Base-by-base conservation (phyloP, 1,284 basidiomycete species). In the Ceratorhiza oryzae-sativae region DNA sequence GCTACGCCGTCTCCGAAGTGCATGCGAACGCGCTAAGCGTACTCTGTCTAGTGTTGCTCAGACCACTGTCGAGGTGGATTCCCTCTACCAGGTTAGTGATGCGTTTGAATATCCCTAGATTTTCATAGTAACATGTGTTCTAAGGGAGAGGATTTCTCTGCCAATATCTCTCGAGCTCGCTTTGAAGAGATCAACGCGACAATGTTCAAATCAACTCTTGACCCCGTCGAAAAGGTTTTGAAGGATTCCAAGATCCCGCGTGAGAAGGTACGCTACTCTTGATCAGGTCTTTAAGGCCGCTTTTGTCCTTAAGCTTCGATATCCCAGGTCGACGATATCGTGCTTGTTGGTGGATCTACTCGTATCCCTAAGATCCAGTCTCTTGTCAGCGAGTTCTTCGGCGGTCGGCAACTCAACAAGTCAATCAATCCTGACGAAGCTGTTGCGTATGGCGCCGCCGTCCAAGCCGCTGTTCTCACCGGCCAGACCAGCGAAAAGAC, bases 361-460 rank as follows among this genome's bases (percentile, higher is more conserved):
- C 97, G 97, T 90, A 99, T 99, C 82, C 97, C 97, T 79, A 98
- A 98, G 87, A 94, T 99, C 78, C 97, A 98, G 85, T 88, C 94
- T 34, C 90, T 99, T 75, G 95, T 99, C 73, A 98, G 96, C 75
- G 97, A 99, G 82, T 95, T 90, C 89, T 99, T 99, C 82, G 92
- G 92, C 82, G 95, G 95, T 75, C 95, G 95, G 80, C 92, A 97
- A 82, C 85, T 97, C 79, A 94, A 93, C 87, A 93, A 93, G 86
- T 91, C 88, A 82, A 99, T 99, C 88, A 99, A 99, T 90, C 97
- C 97, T 75, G 97, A 99, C 79, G 97, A 99, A 86, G 97, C 97
- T 74, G 97, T 99, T 76, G 97, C 97, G 46, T 98, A 98, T 84
- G 97, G 97, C 87, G 97, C 97, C 77, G 96, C 97, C 76, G 97